These are phyloP conservation scores for Diaporthe velutina DNA, from an alignment of 2,329 filamentous ascomycete genomes.

Conservation along the genomic window DNA sequence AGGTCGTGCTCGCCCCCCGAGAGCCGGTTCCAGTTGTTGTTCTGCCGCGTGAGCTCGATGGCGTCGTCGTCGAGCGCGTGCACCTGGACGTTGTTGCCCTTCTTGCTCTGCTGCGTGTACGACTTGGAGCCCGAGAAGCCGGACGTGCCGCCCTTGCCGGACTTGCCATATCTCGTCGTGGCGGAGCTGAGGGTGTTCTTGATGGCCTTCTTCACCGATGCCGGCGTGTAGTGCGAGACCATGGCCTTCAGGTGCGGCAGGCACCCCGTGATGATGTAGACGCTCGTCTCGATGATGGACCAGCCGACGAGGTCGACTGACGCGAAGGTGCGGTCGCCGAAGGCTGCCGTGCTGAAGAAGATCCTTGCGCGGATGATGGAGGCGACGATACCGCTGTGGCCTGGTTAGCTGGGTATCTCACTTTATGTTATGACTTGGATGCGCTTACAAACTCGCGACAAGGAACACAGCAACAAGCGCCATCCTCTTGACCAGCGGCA, in stretches of 20 bases:
- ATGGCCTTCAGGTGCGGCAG: constrained; percentile 44
- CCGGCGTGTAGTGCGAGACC: constrained; percentile 40
- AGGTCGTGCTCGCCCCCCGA: neutral
- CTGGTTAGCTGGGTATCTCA: neutral
- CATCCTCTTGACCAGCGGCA: constrained; percentile 44
- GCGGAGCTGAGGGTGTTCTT: neutral
- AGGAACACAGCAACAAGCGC: constrained; percentile 45
- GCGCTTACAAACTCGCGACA: constrained; percentile 46
- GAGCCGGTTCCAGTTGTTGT: constrained; percentile 10
- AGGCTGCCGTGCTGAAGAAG: constrained; percentile 42
- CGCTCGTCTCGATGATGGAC: constrained; percentile 45
- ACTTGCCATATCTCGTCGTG: neutral
- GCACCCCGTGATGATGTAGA: constrained; percentile 46
- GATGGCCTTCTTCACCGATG: constrained; percentile 37
- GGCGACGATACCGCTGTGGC: constrained; percentile 43
- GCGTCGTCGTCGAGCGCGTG: constrained; percentile 28
- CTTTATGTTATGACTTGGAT: neutral
- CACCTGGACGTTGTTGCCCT: neutral
- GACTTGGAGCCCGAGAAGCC: constrained; percentile 28
- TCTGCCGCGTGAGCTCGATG: constrained; percentile 34
- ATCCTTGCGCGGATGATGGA: constrained; percentile 42
- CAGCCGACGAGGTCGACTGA: constrained; percentile 44
- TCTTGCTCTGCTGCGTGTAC: constrained; percentile 19
- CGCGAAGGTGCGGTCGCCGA: constrained; percentile 42
- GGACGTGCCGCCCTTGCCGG: constrained; percentile 27